These are phyloP conservation scores for Triadica sebifera DNA, from an alignment of 345 rosid species.

Conservation along the genomic window DNA sequence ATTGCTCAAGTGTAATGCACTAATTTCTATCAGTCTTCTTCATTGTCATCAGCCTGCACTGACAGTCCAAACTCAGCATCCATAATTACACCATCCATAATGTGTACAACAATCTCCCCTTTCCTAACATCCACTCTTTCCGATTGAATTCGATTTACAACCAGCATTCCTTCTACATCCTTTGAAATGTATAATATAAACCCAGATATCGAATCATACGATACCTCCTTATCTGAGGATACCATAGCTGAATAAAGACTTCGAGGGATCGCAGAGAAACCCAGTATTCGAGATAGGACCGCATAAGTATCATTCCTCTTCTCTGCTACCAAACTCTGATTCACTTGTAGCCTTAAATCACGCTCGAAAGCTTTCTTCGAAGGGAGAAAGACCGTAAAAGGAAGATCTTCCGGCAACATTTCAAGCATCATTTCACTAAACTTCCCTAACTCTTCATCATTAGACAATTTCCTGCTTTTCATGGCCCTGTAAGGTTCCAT, in stretches of 20 bases:
- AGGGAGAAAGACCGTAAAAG: conserved; percentile 76
- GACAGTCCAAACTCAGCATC: conserved; percentile 80
- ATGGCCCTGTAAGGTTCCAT: conserved; percentile 7
- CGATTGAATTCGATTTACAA: conserved; percentile 57
- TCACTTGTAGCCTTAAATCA: conserved; percentile 44
- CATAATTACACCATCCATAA: conserved; percentile 78
- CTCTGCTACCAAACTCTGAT: conserved; percentile 29
- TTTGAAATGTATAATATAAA: conserved; percentile 43
- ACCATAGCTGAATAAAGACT: conserved; percentile 34
- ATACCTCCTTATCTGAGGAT: conserved; percentile 32
- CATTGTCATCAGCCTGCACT: conserved; percentile 41
- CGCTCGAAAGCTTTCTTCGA: conserved; percentile 55
- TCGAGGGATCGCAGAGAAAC: conserved; percentile 72
- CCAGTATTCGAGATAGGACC: conserved; percentile 55
- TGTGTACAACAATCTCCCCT: conserved; percentile 49
- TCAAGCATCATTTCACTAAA: conserved; percentile 76
- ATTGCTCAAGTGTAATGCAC: neutral
- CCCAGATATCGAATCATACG: conserved; percentile 70
- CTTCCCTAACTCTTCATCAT: conserved; percentile 36
- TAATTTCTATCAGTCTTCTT: conserved; percentile 18
- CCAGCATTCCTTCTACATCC: conserved; percentile 41
- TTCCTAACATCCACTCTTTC: conserved; percentile 48
- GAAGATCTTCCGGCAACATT: conserved; percentile 76
- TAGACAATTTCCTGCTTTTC: conserved; percentile 8
- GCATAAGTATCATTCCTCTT: conserved; percentile 51